Evolutionary conservation across 306 rosid species (phyloP), one percentile per base, ranked within the genome.

Genomic region (Castanea mollissima): DNA sequence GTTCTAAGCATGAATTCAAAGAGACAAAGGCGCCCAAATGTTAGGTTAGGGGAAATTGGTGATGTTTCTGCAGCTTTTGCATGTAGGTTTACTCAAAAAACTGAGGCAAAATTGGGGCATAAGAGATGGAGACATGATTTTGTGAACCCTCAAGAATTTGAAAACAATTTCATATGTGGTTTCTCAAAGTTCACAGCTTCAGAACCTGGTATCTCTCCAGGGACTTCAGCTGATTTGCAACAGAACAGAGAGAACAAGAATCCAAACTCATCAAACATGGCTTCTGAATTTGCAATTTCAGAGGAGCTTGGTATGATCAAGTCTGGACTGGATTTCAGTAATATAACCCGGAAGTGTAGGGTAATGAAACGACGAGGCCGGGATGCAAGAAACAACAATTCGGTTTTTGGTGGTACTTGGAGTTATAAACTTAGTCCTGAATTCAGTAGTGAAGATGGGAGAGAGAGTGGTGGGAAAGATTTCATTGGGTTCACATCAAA

Each of bases 1-100:
- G 78, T 85, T 4, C 25, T 80, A 55, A 78, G 78, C 73, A 70
- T 72, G 85, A 79, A 69, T 60, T 71, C 81, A 5, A 85, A 85
- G 75, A 85, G 88, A 75, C 85, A 85, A 55, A 81, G 88, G 81
- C 85, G 88, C 15, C 85, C 85, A 68, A 85, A 85, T 81, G 88
- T 81, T 75, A 78, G 88, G 74, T 80, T 85, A 20, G 85, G 86
- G 78, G 88, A 85, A 75, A 76, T 81, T 63, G 85, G 88, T 51
- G 83, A 85, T 52, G 73, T 71, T 18, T 76, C 85, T 85, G 88
- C 85, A 7, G 83, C 88, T 78, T 85, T 76, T 76, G 83, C 88
- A 2, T 78, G 88, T 75, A 78, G 81, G n/a, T 81, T 77, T 78
- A 34, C 83, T 70, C 83, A 70, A 9, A 71, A 55, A 4, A 63